Percentiles rank a stretch among this genome's conserved stretches.
phyloP scores from a whole-genome alignment of 192 early-diverging fungal species.

The Entomortierella beljakovae region DNA sequence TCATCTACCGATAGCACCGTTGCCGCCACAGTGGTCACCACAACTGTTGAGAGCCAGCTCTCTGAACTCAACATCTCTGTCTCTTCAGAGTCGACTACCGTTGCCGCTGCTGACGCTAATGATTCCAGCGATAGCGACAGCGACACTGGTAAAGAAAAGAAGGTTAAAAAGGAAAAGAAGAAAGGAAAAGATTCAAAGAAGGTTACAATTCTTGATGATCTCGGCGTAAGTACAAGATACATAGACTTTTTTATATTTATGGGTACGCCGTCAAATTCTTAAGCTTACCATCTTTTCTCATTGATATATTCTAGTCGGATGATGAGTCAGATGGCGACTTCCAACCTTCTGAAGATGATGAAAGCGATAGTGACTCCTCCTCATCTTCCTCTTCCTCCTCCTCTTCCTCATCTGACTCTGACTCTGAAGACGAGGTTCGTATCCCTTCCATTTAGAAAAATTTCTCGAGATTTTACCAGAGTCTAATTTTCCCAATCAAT shows the following conservation, averaged over 20 bases:
- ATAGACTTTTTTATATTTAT: no score
- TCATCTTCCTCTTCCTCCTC: slow-evolving; percentile 30
- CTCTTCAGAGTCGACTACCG: slow-evolving; percentile 4
- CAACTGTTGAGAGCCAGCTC: slow-evolving; percentile 6
- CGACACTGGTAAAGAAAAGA: slow-evolving; percentile 2
- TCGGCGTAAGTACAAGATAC: slow-evolving; percentile 16
- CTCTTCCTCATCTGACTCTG: slow-evolving; percentile 10
- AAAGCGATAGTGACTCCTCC: slow-evolving; percentile 4
- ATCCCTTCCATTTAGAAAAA: neutral
- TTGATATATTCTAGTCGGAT: slow-evolving; percentile 31
- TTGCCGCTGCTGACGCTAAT: neutral
- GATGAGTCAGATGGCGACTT: slow-evolving; percentile 43
- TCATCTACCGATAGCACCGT: slow-evolving; percentile 6
- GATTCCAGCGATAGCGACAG: neutral
- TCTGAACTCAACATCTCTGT: slow-evolving; percentile 19
- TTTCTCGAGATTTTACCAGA: neutral
- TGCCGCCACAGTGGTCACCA: slow-evolving; percentile 6
- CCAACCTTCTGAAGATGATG: slow-evolving; percentile 9
- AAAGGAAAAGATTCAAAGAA: slow-evolving; percentile 13
- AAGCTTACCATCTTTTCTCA: neutral
- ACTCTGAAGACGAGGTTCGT: slow-evolving; percentile 19
- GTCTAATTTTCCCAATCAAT: neutral
- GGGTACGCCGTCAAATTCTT: slow-evolving; percentile 16
- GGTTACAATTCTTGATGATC: slow-evolving; percentile 38
- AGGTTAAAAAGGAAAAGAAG: slow-evolving; percentile 10